Conservation (phyloP, 495 filamentous ascomycete genomes). For the Penicillium antarcticum region DNA sequence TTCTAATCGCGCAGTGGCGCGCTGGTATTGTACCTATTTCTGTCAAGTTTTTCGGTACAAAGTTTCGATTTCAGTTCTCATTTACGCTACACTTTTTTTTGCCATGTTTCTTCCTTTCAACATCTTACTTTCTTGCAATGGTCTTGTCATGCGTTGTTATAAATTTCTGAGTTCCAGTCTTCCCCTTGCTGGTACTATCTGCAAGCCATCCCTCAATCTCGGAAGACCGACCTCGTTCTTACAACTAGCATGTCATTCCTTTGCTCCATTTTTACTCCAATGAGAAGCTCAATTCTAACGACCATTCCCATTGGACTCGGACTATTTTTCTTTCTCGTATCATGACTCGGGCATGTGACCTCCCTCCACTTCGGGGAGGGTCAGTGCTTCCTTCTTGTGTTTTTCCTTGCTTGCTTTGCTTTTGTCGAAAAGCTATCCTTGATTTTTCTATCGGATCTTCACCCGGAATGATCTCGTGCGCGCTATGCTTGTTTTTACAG, state of each 20-base stretch:
- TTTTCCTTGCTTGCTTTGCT: not conserved
- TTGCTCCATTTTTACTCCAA: slow-evolving; percentile 9
- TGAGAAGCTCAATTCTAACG: slow-evolving; percentile 10
- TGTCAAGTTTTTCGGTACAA: slow-evolving; percentile 12
- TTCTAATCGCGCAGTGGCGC: slow-evolving; percentile 18
- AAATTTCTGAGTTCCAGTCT: not conserved
- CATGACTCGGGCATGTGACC: not conserved
- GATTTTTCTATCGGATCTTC: no score
- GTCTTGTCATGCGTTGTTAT: not conserved
- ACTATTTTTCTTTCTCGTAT: not conserved
- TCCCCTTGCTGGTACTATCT: not conserved
- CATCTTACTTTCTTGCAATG: slow-evolving; percentile 9
- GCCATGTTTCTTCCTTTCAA: slow-evolving; percentile 8
- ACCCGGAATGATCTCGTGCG: no score
- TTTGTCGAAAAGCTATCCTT: not conserved
- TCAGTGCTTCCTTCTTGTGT: not conserved
- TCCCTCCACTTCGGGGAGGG: not conserved
- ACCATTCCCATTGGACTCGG: slow-evolving; percentile 4
- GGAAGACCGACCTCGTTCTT: not conserved
- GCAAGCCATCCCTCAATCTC: not conserved
- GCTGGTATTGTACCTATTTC: slow-evolving; percentile 32
- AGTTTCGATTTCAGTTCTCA: slow-evolving; percentile 18
- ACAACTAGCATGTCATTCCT: slow-evolving; percentile 1
- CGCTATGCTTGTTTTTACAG: no score
- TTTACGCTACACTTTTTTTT: slow-evolving; percentile 21